Evolutionary conservation across 768 basidiomycete species (phyloP).

Genomic region (Amanita jacksonii): DNA sequence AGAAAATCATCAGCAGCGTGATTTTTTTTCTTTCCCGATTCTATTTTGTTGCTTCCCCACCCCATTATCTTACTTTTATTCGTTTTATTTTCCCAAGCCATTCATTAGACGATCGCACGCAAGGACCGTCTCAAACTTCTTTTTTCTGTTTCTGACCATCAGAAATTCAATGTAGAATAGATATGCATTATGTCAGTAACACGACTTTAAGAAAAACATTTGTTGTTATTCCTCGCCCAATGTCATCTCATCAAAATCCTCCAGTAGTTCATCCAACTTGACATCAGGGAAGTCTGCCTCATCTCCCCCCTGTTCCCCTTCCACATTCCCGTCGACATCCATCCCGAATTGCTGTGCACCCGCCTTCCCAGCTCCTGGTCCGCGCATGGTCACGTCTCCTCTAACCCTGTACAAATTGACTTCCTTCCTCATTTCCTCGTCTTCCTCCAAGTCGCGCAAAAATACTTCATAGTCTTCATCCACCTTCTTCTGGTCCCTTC

Average conservation of each 20-base stretch:
- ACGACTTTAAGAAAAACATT: too few species aligned
- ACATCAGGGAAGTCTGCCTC: slow-evolving; percentile 89
- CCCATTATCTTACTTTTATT: neutral
- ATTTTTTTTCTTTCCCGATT: too few species aligned
- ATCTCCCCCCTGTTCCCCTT: slow-evolving; percentile 43
- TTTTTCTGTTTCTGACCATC: too few species aligned
- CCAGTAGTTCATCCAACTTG: slow-evolving; percentile 74
- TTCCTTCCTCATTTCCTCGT: slow-evolving; percentile 77
- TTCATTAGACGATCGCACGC: too few species aligned
- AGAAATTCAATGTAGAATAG: too few species aligned
- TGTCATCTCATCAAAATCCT: slow-evolving; percentile 89
- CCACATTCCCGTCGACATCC: slow-evolving; percentile 65
- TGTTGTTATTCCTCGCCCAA: slow-evolving; percentile 47
- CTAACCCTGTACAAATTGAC: slow-evolving; percentile 80
- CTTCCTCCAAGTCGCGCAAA: slow-evolving; percentile 89
- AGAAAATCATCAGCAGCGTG: neutral
- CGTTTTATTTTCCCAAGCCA: too few species aligned
- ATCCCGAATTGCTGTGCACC: slow-evolving; percentile 52
- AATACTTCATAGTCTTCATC: slow-evolving; percentile 97
- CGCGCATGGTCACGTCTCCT: slow-evolving; percentile 41
- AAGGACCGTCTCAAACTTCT: too few species aligned
- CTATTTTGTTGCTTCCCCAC: too few species aligned
- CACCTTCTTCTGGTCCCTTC: slow-evolving; percentile 84
- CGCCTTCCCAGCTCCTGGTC: slow-evolving; percentile 36
- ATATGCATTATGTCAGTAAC: too few species aligned